phyloP scores from a whole-genome alignment of 805 yeast genomes.

The Candida andamanensis region DNA sequence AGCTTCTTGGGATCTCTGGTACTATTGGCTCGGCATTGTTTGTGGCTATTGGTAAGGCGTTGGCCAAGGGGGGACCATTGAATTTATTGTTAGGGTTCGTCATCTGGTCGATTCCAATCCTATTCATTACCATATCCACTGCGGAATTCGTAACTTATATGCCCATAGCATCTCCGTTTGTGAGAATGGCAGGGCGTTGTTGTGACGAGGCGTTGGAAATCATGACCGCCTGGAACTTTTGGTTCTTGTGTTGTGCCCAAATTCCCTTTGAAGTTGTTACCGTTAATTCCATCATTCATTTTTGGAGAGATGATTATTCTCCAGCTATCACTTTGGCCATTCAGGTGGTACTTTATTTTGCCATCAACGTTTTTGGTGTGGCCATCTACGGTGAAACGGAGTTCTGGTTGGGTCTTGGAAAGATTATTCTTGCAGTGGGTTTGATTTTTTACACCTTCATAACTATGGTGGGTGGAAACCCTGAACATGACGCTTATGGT shows the following conservation, averaged over 20 bases:
- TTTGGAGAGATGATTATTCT: constrained; percentile 72
- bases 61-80: constrained; percentile 67
- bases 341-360: constrained; percentile 57
- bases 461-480: constrained; percentile 87
- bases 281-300: constrained; percentile 72
- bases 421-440: constrained; percentile 70
- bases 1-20: constrained; percentile 75
- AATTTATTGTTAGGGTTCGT: constrained; percentile 60
- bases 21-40: constrained; percentile 79
- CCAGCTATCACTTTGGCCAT: constrained; percentile 67
- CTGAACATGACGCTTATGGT: constrained; percentile 52
- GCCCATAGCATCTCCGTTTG: constrained; percentile 75
- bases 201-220: constrained; percentile 72
- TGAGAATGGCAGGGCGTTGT: constrained; percentile 68
- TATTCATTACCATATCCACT: constrained; percentile 60
- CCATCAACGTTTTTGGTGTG: constrained; percentile 70
- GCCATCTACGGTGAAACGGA: constrained; percentile 75
- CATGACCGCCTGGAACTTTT: constrained; percentile 76
- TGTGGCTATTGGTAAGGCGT: constrained; percentile 63
- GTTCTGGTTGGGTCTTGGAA: constrained; percentile 65
- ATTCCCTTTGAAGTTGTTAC: constrained; percentile 83
- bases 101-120: constrained; percentile 66
- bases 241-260: constrained; percentile 67
- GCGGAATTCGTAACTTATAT: constrained; percentile 78
- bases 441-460: constrained; percentile 68